phyloP scores from a whole-genome alignment of 495 filamentous ascomycete genomes.

The Lophiostoma macrostomum region DNA sequence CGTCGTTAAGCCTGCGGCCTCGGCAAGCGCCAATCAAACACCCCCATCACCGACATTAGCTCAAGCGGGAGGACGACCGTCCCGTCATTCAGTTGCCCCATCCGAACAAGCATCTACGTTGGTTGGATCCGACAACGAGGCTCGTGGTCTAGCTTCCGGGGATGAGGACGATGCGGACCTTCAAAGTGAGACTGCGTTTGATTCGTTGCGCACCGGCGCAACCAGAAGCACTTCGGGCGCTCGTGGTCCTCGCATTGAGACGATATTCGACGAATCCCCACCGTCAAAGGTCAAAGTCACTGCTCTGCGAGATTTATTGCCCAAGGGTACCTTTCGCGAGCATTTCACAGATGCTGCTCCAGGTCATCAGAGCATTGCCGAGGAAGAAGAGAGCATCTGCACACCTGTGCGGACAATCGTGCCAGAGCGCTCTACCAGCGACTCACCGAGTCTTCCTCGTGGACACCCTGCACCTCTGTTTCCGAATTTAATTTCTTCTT shows the following conservation, averaged over 20 bases:
- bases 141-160: conserved; percentile 66
- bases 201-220: conserved; percentile 79
- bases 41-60: conserved; percentile 40
- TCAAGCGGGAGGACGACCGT: conserved; percentile 28
- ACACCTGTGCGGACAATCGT: conserved; percentile 51
- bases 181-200: conserved; percentile 85
- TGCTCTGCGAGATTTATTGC: conserved; percentile 53
- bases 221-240: conserved; percentile 58
- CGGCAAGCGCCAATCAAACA: conserved; percentile 19
- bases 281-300: conserved; percentile 58
- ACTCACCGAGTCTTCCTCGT: conserved; percentile 22
- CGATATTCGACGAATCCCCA: conserved; percentile 79
- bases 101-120: conserved; percentile 79
- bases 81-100: conserved; percentile 41
- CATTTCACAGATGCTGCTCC: conserved; percentile 31
- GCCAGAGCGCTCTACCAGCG: conserved; percentile 22
- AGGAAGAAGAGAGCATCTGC: conserved; percentile 61
- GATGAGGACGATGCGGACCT: conserved; percentile 87
- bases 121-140: conserved; percentile 78
- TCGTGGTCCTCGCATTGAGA: conserved; percentile 66
- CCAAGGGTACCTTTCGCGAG: conserved; percentile 47
- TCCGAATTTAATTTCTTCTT: conserved; percentile 24
- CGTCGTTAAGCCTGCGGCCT: conserved; percentile 9
- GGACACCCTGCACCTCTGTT: conserved; percentile 20
- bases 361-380: conserved; percentile 55